Evolutionary conservation across 805 yeast genomes (phyloP), one percentile per base, ranked within the genome.

Genomic region (Candida quercuum): DNA sequence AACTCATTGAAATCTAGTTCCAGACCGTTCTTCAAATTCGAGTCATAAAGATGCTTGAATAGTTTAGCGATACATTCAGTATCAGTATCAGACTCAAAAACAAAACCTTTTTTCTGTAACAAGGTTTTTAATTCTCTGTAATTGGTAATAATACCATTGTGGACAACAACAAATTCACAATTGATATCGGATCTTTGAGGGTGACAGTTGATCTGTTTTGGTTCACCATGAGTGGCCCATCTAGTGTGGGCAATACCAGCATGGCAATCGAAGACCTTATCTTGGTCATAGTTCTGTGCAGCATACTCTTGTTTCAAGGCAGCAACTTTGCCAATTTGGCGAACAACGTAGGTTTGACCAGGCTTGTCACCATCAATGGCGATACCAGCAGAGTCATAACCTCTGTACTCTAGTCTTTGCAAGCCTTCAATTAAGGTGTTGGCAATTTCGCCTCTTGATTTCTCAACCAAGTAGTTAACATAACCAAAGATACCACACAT

Each of bases 161-260:
- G 99, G 36, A 93, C 98, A 47, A 93, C 81, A 31, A 86, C 78
- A 54, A 93, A 93, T 62, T 89, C 95, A 51, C 83, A 82, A 32
- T 64, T 63, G 9, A 76, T 73, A 60, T 87, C 99, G 1, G 96
- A 86, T 47, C 91, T 71, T 60, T 91, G 98, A 34, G 99, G 99
- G 62, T 93, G 99, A 60, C 98, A 93, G 71, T 93, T 93, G 44
- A 63, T 52, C 45, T 73, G 77, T 48, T 77, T 78, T 40, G 97
- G 97, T 54, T 81, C 86, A 64, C 99, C 99, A 63, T 93, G 99
- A 27, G 99, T 93, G 36, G 99, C 99, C 99, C 99, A 93, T 71
- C 99, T 85, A 12, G 99, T 93, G 66, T 93, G 99, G 18, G 99
- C 98, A 61, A 93, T 93, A 59, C 96, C 99, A 43, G 81, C 88